These are phyloP conservation scores for Periconia sp. DNA, from an alignment of 2,329 filamentous ascomycete genomes.

Conservation along the genomic window DNA sequence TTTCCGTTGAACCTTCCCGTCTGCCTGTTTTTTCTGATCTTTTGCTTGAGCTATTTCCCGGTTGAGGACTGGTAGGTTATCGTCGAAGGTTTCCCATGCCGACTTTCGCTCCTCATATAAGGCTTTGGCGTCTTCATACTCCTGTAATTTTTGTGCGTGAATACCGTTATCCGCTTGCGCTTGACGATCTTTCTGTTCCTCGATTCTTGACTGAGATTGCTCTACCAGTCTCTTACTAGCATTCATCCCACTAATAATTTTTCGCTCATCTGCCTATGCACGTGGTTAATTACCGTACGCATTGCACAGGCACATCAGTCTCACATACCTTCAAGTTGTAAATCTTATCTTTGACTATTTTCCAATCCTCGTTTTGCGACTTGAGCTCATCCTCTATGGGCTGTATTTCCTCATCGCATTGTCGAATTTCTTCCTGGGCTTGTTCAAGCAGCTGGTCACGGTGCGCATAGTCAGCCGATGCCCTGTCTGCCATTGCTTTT, in stretches of 20 bases:
- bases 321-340: conserved; percentile 44
- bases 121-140: conserved; percentile 62
- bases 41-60: conserved; percentile 38
- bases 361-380: conserved; percentile 55
- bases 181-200: conserved; percentile 62
- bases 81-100: conserved; percentile 46
- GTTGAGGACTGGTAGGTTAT: conserved; percentile 38
- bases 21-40: conserved; percentile 12
- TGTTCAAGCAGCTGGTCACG: conserved; percentile 45
- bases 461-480: conserved; percentile 46
- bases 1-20: conserved; percentile 31
- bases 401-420: conserved; percentile 38
- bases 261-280: conserved; percentile 60
- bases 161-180: conserved; percentile 66
- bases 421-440: conserved; percentile 37
- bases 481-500: conserved; percentile 48
- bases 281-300: background rate
- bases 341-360: conserved; percentile 57
- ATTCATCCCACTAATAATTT: conserved; percentile 62
- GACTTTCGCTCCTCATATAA: conserved; percentile 49
- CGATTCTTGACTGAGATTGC: conserved; percentile 49
- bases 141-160: conserved; percentile 61
- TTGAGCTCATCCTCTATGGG: conserved; percentile 52
- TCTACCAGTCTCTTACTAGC: conserved; percentile 50
- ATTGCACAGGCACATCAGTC: background rate